Evolutionary conservation across 2,329 filamentous ascomycete species (phyloP).

Genomic region (Claviceps purpurea): DNA sequence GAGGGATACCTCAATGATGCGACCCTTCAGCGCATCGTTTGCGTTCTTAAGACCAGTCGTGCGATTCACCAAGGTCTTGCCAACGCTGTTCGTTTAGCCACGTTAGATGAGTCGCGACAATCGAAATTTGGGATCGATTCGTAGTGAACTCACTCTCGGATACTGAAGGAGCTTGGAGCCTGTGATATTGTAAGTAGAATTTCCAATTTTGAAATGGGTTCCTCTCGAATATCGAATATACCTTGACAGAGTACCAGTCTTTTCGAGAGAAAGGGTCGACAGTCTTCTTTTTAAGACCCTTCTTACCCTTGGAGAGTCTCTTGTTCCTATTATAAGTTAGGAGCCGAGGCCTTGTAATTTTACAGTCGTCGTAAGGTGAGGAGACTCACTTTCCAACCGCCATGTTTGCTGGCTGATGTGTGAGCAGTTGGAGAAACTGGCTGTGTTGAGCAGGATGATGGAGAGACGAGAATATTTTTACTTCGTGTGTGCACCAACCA

Average conservation of each 20-base stretch:
- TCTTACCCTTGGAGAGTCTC: conserved; percentile 99
- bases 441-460: conserved; percentile 28
- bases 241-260: conserved; percentile 98
- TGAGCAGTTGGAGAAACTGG: conserved; percentile 28
- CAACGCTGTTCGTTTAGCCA: conserved; percentile 52
- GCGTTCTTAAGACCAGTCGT: conserved; percentile 99
- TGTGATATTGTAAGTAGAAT: conserved; percentile 20
- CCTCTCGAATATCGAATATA: conserved; percentile 23
- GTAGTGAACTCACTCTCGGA: conserved; percentile 69
- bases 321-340: conserved; percentile 62
- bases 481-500: conserved; percentile 26
- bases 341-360: neutral
- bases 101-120: conserved; percentile 1
- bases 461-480: conserved; percentile 27
- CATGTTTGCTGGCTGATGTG: conserved; percentile 41
- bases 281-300: conserved; percentile 99
- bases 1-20: conserved; percentile 97
- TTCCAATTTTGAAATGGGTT: neutral
- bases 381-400: conserved; percentile 45
- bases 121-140: neutral
- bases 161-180: conserved; percentile 91
- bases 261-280: conserved; percentile 95
- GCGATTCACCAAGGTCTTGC: conserved; percentile 98
- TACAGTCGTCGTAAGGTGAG: conserved; percentile 1
- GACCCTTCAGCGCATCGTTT: conserved; percentile 97